These are phyloP conservation scores for Didymella arachidicola DNA, from an alignment of 2,329 filamentous ascomycete genomes.

Conservation along the genomic window DNA sequence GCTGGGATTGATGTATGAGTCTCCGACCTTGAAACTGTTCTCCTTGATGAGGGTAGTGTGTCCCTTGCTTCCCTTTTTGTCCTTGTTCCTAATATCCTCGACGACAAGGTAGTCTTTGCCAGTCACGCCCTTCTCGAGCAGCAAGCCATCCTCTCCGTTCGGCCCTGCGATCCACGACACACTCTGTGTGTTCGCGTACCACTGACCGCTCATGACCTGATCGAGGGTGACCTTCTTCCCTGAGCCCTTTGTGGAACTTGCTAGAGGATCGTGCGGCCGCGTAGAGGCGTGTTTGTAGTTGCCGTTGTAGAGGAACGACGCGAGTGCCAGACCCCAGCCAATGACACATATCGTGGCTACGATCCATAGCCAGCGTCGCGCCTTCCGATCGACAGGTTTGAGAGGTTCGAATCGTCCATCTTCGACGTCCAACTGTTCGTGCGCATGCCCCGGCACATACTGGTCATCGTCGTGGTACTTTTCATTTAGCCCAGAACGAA, in stretches of 20 bases:
- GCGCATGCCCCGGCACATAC: conserved; percentile 56
- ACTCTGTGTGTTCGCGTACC: conserved; percentile 68
- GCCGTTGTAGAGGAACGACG: conserved; percentile 70
- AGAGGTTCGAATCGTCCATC: conserved; percentile 55
- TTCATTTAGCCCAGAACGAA: conserved; percentile 40
- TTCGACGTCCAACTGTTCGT: conserved; percentile 59
- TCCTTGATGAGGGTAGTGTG: conserved; percentile 79
- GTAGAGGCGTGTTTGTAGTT: conserved; percentile 71
- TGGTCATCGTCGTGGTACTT: conserved; percentile 53
- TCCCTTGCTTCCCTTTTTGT: conserved; percentile 51
- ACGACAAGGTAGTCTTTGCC: conserved; percentile 78
- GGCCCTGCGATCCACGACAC: conserved; percentile 81
- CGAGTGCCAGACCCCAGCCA: conserved; percentile 73
- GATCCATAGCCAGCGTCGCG: conserved; percentile 70
- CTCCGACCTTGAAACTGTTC: conserved; percentile 67
- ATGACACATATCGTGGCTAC: conserved; percentile 67
- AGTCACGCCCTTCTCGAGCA: conserved; percentile 74
- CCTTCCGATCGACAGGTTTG: conserved; percentile 69
- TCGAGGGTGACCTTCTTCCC: conserved; percentile 78
- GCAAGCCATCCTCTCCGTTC: conserved; percentile 79
- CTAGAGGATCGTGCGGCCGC: conserved; percentile 72
- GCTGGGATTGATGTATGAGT: conserved; percentile 62
- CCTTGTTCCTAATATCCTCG: conserved; percentile 76
- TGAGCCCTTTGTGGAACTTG: conserved; percentile 66
- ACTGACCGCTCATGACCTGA: conserved; percentile 72